Evolutionary conservation across 1,139 yeast species (phyloP), one percentile per base, ranked within the genome.

Genomic region (Hansenula lynferdii): DNA sequence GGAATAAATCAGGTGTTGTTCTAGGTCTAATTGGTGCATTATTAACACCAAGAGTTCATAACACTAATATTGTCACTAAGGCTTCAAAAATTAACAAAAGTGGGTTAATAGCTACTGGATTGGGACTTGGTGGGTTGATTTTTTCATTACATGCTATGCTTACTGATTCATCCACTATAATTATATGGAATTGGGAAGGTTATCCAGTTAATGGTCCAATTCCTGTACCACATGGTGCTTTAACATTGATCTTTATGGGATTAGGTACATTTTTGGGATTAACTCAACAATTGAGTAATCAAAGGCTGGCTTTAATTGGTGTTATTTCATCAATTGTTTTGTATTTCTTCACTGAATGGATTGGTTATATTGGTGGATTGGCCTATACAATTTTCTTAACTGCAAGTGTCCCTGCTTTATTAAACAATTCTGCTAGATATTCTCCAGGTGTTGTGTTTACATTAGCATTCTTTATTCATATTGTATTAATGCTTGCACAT

Each of bases 111-210:
- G 60, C 74, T 16, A 74, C 87, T 1, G 75, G 84, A 1, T 43
- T 77, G 28, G 96, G 96, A 1, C 70, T 90, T 47, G 97, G 95
- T 22, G 80, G 90, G 0, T 69, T 83, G 42, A 59, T 89, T 34
- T 90, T 81, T 59, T 75, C 85, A 7, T 61, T 84, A 25, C 84
- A 82, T 52, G 85, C 94, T 11, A 76, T 81, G 64, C 63, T 90
- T 38, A 75, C 86, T 17, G 98, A 92, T 57, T 75, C 96, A 0
- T 81, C 95, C 4, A 85, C 95, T 8, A 70, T 90, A 39, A 82
- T 86, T 15, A 69, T 82, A 37, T 92, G 97, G 97, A 79, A 80
- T 12, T 92, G 97, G 97, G 85, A 83, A 47, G 98, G 98, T 1
- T 92, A 72, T 58, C 96, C 96, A 34, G 68, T 86, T 16, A 67